phyloP scores from a whole-genome alignment of 208 protist genomes.

The Crithidia acanthocephali region DNA sequence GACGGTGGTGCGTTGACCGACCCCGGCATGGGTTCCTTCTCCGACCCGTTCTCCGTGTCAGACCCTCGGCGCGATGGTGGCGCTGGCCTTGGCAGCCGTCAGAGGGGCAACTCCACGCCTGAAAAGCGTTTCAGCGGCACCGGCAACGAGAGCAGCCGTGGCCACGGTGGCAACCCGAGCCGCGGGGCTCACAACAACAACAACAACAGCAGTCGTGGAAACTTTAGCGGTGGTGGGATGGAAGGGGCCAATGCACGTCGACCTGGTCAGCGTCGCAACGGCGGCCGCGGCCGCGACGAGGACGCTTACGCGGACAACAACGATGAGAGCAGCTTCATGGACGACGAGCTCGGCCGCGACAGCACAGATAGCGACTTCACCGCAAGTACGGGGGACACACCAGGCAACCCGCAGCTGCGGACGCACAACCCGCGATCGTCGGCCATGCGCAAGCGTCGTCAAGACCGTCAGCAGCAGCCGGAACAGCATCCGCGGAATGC shows the following conservation, averaged over 20 bases:
- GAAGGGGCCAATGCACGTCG: not conserved
- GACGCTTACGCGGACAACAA: not conserved
- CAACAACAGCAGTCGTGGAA: not conserved
- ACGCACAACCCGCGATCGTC: constrained; percentile 46
- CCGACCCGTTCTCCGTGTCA: constrained; percentile 5
- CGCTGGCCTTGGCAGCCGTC: constrained; percentile 2
- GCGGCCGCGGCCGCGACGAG: not conserved
- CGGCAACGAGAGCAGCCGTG: constrained; percentile 9
- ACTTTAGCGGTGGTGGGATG: not conserved
- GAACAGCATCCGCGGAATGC: not conserved
- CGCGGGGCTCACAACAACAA: not conserved
- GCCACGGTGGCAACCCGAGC: not conserved
- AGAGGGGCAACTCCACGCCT: constrained; percentile 8
- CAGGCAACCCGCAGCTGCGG: constrained; percentile 55
- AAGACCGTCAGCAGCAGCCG: not conserved
- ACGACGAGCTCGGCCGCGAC: constrained; percentile 3
- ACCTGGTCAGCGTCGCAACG: not conserved
- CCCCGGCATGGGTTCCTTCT: constrained; percentile 18
- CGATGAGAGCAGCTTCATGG: constrained; percentile 6
- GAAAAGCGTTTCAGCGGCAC: constrained; percentile 11
- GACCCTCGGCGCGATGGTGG: not conserved
- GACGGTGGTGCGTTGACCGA: constrained; percentile 14
- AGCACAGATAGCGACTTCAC: constrained; percentile 7
- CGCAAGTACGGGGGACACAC: constrained; percentile 26
- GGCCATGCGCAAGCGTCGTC: constrained; percentile 6